Conservation (phyloP, 1,139 yeast species). For the Tardiomyces blankii region DNA sequence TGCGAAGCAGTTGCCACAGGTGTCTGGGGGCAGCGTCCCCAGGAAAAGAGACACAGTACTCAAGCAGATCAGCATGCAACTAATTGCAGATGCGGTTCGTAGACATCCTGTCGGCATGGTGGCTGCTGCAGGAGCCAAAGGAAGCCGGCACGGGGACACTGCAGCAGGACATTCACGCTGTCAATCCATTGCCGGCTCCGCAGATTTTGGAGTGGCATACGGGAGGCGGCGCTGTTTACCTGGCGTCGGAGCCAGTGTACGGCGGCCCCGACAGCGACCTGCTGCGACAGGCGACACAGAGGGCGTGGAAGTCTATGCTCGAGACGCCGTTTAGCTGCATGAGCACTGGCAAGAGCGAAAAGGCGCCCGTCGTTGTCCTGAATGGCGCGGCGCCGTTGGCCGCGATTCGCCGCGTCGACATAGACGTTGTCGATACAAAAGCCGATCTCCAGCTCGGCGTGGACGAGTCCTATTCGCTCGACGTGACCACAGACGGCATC, state of each 20-base stretch:
- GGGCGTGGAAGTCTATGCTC: background rate
- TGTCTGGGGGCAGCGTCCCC: too few relatives aligned
- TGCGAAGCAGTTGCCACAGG: too few relatives aligned
- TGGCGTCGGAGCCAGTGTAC: background rate
- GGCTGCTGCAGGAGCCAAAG: background rate
- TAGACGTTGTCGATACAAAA: slow-evolving; percentile 19
- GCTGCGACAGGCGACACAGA: background rate
- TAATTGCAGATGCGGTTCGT: background rate
- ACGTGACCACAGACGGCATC: slow-evolving; percentile 14
- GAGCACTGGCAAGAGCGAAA: background rate
- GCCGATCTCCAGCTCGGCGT: slow-evolving; percentile 33
- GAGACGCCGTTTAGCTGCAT: background rate
- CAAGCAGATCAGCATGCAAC: too few relatives aligned
- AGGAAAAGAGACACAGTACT: too few relatives aligned
- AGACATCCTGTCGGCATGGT: background rate
- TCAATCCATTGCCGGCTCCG: background rate
- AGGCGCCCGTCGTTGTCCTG: too few relatives aligned
- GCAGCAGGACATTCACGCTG: background rate
- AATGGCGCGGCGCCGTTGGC: too few relatives aligned
- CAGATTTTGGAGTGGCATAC: background rate
- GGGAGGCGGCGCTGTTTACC: background rate
- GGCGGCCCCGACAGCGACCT: background rate
- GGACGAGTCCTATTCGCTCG: slow-evolving; percentile 32
- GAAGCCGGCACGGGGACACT: background rate
- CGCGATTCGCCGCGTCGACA: slow-evolving; percentile 3